These are phyloP conservation scores for Capronia coronata DNA, from an alignment of 2,329 filamentous ascomycete species.

Conservation along the genomic window DNA sequence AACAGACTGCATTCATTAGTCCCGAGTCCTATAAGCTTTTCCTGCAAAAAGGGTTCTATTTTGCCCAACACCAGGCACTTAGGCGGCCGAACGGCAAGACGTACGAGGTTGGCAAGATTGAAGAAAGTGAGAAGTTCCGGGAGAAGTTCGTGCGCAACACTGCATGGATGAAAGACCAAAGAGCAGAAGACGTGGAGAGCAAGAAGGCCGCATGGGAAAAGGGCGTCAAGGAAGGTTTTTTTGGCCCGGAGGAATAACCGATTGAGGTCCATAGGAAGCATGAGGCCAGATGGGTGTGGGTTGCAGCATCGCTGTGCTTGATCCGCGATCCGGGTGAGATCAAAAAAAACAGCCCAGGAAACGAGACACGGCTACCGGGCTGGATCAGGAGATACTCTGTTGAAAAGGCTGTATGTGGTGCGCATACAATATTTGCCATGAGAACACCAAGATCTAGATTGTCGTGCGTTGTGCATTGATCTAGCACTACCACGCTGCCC, in stretches of 20 bases:
- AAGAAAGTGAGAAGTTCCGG: slow-evolving; percentile 44
- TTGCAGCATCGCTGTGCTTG: too few species aligned
- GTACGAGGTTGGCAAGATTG: slow-evolving; percentile 33
- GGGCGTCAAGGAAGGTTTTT: slow-evolving; percentile 24
- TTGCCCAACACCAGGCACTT: slow-evolving; percentile 32
- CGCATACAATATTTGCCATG: neutral
- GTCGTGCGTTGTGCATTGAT: neutral
- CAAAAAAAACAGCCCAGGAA: too few species aligned
- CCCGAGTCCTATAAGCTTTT: slow-evolving; percentile 72
- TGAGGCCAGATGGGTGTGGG: neutral
- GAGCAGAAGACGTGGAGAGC: slow-evolving; percentile 44
- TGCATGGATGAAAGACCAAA: slow-evolving; percentile 45
- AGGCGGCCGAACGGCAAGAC: slow-evolving; percentile 29
- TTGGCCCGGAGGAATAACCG: neutral
- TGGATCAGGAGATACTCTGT: neutral
- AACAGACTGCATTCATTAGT: slow-evolving; percentile 65
- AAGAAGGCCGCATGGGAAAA: slow-evolving; percentile 26
- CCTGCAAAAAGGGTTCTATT: slow-evolving; percentile 64
- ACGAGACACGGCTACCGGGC: too few species aligned
- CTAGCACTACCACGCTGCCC: neutral
- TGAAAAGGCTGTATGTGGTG: neutral
- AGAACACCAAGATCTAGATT: neutral
- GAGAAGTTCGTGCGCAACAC: slow-evolving; percentile 51
- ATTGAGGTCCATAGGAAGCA: slow-evolving; percentile 22
- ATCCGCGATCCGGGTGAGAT: too few species aligned